Evolutionary conservation across 1,139 yeast genomes (phyloP).

Genomic region (Arxiozyma slooffiae): DNA sequence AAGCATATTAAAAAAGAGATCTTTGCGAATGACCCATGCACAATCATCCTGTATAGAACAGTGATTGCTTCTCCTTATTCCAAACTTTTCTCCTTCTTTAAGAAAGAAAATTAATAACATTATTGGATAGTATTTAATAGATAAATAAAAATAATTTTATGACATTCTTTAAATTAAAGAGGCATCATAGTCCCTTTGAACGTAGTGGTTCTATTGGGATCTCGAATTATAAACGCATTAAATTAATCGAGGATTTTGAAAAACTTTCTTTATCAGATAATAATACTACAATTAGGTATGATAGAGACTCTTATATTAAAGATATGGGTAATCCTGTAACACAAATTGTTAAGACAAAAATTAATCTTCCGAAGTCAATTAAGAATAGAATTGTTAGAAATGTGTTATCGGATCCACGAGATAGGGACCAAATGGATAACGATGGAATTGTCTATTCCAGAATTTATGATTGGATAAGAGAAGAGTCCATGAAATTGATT

Average conservation of each 20-base stretch:
- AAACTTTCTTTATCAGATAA: conserved; percentile 15
- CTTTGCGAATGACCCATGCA: background rate
- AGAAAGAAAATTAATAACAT: background rate
- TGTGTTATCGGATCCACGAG: background rate
- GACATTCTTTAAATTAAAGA: conserved; percentile 10
- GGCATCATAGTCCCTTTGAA: conserved; percentile 19
- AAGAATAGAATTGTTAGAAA: conserved; percentile 5
- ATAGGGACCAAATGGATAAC: background rate
- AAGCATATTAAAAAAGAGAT: too few species aligned
- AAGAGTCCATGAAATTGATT: conserved; percentile 19
- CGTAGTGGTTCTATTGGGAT: background rate
- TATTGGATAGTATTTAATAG: background rate
- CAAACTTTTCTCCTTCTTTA: background rate
- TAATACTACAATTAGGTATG: background rate
- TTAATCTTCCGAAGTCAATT: conserved; percentile 7
- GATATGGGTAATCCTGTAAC: conserved; percentile 6
- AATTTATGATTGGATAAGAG: conserved; percentile 17
- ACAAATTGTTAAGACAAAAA: conserved; percentile 3
- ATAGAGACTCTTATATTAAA: background rate
- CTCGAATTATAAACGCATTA: conserved; percentile 24
- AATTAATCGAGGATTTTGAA: conserved; percentile 24
- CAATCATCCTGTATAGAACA: background rate
- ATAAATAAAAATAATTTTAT: background rate
- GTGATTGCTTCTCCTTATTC: background rate
- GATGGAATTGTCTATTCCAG: conserved; percentile 12